phyloP scores from a whole-genome alignment of 148 eudicot genomes.

The Rhododendron henanense region DNA sequence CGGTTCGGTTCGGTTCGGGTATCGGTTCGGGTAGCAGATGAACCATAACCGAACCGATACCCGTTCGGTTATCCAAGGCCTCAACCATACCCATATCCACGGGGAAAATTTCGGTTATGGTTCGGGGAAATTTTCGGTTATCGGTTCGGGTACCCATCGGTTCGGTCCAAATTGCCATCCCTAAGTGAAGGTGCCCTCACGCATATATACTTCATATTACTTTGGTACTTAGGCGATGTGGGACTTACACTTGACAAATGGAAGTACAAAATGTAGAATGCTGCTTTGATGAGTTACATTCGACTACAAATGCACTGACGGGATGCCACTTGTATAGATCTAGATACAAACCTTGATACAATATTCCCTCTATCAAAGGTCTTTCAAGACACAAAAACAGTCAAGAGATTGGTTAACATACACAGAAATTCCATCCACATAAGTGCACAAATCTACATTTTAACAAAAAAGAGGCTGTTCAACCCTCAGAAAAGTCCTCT shows the following conservation, averaged over 20 bases:
- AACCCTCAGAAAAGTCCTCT: neutral
- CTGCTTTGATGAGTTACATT: neutral
- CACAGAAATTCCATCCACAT: neutral
- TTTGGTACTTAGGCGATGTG: neutral
- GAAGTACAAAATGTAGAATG: neutral
- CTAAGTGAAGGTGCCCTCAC: neutral
- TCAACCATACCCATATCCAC: too few species aligned
- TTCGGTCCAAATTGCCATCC: too few species aligned
- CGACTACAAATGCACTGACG: neutral
- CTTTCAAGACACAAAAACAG: neutral
- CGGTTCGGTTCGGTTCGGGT: too few species aligned
- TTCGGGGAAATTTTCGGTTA: too few species aligned
- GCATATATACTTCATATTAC: neutral
- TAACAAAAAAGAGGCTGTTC: neutral
- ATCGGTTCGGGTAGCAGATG: too few species aligned
- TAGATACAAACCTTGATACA: neutral
- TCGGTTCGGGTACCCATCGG: too few species aligned
- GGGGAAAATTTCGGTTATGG: too few species aligned
- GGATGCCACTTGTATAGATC: neutral
- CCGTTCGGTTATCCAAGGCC: too few species aligned
- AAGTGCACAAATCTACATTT: neutral
- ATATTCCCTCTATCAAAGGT: neutral
- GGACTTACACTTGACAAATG: neutral
- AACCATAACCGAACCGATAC: too few species aligned
- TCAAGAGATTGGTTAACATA: neutral